A percentile compares a stretch with the other conserved stretches of the same genome.
Conservation (phyloP, 495 filamentous ascomycete genomes). For the Platismatia glauca region DNA sequence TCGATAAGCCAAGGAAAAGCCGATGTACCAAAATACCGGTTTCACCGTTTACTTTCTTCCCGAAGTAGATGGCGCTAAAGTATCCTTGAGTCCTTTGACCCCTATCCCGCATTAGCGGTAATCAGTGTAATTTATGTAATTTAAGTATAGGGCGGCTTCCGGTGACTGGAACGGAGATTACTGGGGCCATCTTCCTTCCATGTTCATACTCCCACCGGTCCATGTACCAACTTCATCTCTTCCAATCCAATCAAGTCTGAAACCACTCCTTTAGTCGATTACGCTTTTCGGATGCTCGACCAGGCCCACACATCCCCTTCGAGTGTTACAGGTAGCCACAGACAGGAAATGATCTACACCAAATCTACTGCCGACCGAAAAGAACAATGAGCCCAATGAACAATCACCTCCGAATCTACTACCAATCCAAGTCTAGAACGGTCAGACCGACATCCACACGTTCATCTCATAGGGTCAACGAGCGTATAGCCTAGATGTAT, state of each 20-base stretch:
- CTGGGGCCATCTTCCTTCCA: too few species aligned
- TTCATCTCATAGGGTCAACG: not conserved
- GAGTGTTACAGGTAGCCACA: not conserved
- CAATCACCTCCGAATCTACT: not conserved
- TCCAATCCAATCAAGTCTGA: not conserved
- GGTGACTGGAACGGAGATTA: too few species aligned
- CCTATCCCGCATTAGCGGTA: not conserved
- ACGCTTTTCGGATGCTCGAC: not conserved
- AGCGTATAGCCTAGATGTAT: too few species aligned
- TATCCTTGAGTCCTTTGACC: not conserved
- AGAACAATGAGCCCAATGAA: too few species aligned
- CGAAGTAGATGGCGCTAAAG: not conserved
- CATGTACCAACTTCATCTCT: not conserved
- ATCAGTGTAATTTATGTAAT: not conserved
- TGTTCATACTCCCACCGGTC: too few species aligned
- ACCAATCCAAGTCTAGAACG: not conserved
- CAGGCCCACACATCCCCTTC: not conserved
- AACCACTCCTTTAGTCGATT: not conserved
- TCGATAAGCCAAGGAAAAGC: not conserved
- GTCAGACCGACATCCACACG: not conserved
- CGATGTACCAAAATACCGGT: too few species aligned
- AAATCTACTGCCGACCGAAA: not conserved
- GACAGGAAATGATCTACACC: not conserved
- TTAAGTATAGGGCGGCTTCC: too few species aligned
- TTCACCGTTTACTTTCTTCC: not conserved